Conservation (phyloP, 352 stramenopile species). For the Elongisporangium undulatum region DNA sequence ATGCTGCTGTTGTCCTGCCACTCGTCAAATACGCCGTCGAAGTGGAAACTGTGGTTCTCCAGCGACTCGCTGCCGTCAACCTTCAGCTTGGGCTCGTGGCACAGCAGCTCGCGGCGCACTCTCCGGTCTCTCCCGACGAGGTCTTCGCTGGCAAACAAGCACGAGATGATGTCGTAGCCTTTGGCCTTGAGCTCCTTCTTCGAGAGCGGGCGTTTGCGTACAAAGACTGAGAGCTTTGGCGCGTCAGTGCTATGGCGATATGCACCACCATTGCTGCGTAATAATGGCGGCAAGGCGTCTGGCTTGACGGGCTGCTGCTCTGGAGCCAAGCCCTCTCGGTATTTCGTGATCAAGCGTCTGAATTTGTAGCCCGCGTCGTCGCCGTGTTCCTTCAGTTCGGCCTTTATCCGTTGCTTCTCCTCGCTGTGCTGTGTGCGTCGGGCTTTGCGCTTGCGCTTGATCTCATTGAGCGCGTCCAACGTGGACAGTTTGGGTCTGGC, state of each 20-base stretch:
- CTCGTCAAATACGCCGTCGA: constrained; percentile 92
- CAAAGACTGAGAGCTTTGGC: constrained; percentile 49
- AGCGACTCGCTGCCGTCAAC: constrained; percentile 66
- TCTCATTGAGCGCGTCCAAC: constrained; percentile 51
- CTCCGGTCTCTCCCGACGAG: constrained; percentile 4
- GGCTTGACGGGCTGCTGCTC: constrained; percentile 16
- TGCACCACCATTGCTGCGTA: not conserved
- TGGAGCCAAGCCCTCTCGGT: constrained; percentile 33
- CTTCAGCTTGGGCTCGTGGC: constrained; percentile 70
- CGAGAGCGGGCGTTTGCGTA: constrained; percentile 61
- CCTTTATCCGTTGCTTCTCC: constrained; percentile 66
- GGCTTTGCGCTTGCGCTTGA: constrained; percentile 64
- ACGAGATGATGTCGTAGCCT: constrained; percentile 62
- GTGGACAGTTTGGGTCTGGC: constrained; percentile 40
- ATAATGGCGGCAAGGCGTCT: constrained; percentile 4
- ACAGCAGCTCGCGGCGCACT: constrained; percentile 43
- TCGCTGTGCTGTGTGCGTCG: constrained; percentile 48
- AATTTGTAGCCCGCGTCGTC: constrained; percentile 79
- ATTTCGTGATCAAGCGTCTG: constrained; percentile 54
- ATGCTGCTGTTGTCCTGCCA: constrained; percentile 87
- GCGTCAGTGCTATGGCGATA: constrained; percentile 6
- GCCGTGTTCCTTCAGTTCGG: constrained; percentile 56
- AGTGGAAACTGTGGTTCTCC: constrained; percentile 67
- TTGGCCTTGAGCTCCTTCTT: constrained; percentile 68
- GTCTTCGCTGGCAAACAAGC: constrained; percentile 17